Base-by-base conservation (phyloP, 331 rosid genomes). In the Malus hybrid region DNA sequence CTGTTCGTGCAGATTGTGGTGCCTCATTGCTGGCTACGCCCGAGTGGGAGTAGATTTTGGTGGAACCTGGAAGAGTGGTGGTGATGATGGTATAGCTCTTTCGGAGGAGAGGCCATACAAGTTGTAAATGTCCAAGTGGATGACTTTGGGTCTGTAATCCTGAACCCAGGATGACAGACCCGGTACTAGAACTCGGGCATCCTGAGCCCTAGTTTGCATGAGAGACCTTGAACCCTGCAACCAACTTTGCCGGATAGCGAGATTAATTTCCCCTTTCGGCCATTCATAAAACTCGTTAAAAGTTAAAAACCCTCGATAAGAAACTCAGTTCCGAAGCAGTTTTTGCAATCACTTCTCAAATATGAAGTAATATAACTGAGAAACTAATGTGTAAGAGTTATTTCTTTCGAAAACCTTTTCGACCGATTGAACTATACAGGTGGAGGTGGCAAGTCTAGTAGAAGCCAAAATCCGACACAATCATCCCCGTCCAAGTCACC, bases 381-480 rank as follows among this genome's bases (percentile, higher is more conserved):
- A 46, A 44, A 55, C 28, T 53, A 65, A 32, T 12, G 53, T 14
- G 73, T 12, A 26, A 16, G 13, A 72, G 16, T 36, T 24, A 68
- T 10, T 29, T 70, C 62, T 16, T 6, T 32, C 0, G n/a, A 14
- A n/a, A 75, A 22, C 19, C 9, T 6, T 5, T 28, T 64, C 14
- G 13, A 64, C 15, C 2, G 14, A 29, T 33, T 6, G 15, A 39
- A 79, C 80, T 82, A 94, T 75, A 94, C 96, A 77, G 95, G 92
- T 53, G 97, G 96, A 39, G 93, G 88, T 6, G 95, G 99, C 80
- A 94, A 83, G 83, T 92, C 97, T 28, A 94, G 91, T 28, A 91
- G 85, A 77, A 92, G 96, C 96, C 93, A 88, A 81, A 88, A 87
- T 68, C 99, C 99, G 84, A 82, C 81, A 81, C 93, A 90, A 33